A percentile compares a stretch with the other conserved stretches of the same genome.
Conservation (phyloP, 768 basidiomycete species). For the Pleurotus platypus region DNA sequence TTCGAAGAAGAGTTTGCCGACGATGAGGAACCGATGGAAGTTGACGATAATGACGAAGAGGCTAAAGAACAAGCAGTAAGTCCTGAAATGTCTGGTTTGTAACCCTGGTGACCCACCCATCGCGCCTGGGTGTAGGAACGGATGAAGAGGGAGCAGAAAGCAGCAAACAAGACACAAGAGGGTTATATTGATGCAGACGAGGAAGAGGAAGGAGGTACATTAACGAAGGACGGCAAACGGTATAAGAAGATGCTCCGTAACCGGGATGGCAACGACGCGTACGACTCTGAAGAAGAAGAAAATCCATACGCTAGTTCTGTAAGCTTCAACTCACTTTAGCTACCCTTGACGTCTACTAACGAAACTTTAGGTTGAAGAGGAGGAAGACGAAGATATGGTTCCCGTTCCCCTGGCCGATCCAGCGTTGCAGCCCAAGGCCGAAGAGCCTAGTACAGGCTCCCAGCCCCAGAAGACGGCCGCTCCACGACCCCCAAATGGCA, state of each 20-base stretch:
- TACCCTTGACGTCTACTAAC: background rate
- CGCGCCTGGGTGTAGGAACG: slow-evolving; percentile 53
- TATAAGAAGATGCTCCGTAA: slow-evolving; percentile 86
- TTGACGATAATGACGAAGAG: slow-evolving; percentile 79
- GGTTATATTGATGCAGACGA: slow-evolving; percentile 72
- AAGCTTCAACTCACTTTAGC: slow-evolving; percentile 22
- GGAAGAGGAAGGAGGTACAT: slow-evolving; percentile 52
- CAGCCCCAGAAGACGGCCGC: slow-evolving; percentile 36
- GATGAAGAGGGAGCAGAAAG: slow-evolving; percentile 76
- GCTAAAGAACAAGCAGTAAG: slow-evolving; percentile 77
- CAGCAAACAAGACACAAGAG: slow-evolving; percentile 72
- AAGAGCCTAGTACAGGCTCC: slow-evolving; percentile 38
- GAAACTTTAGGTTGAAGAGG: slow-evolving; percentile 24
- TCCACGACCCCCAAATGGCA: slow-evolving; percentile 23
- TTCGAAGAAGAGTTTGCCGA: slow-evolving; percentile 86
- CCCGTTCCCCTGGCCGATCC: slow-evolving; percentile 32
- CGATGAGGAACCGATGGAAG: slow-evolving; percentile 76
- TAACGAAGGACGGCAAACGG: slow-evolving; percentile 69
- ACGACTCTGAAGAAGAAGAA: slow-evolving; percentile 80
- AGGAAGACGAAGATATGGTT: slow-evolving; percentile 57
- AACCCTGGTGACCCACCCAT: slow-evolving; percentile 8
- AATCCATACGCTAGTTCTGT: slow-evolving; percentile 84
- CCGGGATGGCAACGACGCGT: slow-evolving; percentile 76
- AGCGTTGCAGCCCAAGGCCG: slow-evolving; percentile 37
- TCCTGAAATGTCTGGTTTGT: background rate